These are phyloP conservation scores for Sporothrix globosa DNA, from an alignment of 2,329 filamentous ascomycete species.

Conservation along the genomic window DNA sequence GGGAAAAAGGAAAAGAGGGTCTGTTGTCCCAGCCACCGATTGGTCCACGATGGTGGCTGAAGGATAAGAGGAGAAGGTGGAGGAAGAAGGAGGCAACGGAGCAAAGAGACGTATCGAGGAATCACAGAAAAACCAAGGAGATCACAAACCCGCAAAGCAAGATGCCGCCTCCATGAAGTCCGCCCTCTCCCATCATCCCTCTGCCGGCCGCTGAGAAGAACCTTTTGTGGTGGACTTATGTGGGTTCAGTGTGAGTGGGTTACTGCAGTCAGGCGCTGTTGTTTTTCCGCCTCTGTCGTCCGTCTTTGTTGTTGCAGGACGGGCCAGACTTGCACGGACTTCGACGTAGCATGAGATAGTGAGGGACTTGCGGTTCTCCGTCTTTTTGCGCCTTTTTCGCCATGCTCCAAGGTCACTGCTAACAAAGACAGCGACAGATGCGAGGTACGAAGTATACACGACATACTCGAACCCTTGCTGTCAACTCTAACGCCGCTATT, in stretches of 20 bases:
- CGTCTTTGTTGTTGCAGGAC: background rate
- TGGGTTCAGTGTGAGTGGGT: conserved; percentile 18
- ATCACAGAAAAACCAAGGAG: background rate
- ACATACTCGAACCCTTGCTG: background rate
- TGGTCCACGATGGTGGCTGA: background rate
- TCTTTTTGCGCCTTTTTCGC: background rate
- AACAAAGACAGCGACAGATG: background rate
- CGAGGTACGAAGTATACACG: too few species aligned
- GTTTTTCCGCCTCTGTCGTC: background rate
- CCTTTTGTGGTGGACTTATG: conserved; percentile 6
- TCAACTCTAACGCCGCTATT: background rate
- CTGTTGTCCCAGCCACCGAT: background rate
- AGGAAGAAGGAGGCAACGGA: background rate
- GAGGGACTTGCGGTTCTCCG: background rate
- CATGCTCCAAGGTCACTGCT: background rate
- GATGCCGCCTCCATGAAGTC: background rate
- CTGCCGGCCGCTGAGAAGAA: background rate
- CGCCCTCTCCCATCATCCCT: background rate
- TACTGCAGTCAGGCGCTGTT: conserved; percentile 10
- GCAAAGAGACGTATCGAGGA: background rate
- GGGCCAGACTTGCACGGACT: background rate
- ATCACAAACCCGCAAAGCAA: background rate
- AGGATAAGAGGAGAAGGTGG: background rate
- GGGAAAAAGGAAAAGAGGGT: background rate
- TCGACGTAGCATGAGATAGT: conserved; percentile 16